A percentile compares a stretch with the other conserved stretches of the same genome.
phyloP scores from a whole-genome alignment of 306 rosid genomes.

The Luffa aegyptiaca region DNA sequence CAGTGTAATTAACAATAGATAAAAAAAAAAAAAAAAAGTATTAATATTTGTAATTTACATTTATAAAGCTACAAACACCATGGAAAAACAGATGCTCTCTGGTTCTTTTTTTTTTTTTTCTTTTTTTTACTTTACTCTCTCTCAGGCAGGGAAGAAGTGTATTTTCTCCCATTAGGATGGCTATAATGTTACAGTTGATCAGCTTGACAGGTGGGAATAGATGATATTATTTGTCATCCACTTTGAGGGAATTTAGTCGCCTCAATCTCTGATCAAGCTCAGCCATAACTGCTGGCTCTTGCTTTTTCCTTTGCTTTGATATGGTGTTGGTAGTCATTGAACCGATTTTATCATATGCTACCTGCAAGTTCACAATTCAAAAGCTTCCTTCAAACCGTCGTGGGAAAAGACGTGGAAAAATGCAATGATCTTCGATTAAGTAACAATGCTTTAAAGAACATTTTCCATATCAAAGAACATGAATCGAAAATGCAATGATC shows the following conservation, averaged over 20 bases:
- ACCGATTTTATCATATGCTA: constrained; percentile 90
- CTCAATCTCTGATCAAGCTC: constrained; percentile 86
- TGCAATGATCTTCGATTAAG: neutral
- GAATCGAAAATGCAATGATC: neutral
- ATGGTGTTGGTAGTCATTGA: constrained; percentile 85
- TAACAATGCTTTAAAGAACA: neutral
- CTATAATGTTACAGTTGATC: constrained; percentile 24
- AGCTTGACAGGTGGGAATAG: neutral
- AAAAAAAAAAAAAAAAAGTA: neutral
- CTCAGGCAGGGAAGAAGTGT: constrained; percentile 10
- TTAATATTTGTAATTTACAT: constrained; percentile 39
- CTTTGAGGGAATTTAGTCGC: constrained; percentile 57
- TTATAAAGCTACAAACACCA: constrained; percentile 39
- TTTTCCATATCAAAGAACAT: neutral
- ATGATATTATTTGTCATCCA: constrained; percentile 36
- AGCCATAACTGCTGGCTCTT: constrained; percentile 94
- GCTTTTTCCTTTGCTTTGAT: constrained; percentile 94
- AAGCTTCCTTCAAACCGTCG: neutral
- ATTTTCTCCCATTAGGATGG: constrained; percentile 7
- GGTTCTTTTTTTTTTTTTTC: neutral
- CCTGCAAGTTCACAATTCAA: constrained; percentile 37
- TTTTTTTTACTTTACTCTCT: constrained; percentile 18
- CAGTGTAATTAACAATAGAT: constrained; percentile 20
- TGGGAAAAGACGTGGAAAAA: neutral
- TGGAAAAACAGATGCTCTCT: constrained; percentile 10